Evolutionary conservation across 345 rosid species (phyloP).

Genomic region (Lepidium aucheri): DNA sequence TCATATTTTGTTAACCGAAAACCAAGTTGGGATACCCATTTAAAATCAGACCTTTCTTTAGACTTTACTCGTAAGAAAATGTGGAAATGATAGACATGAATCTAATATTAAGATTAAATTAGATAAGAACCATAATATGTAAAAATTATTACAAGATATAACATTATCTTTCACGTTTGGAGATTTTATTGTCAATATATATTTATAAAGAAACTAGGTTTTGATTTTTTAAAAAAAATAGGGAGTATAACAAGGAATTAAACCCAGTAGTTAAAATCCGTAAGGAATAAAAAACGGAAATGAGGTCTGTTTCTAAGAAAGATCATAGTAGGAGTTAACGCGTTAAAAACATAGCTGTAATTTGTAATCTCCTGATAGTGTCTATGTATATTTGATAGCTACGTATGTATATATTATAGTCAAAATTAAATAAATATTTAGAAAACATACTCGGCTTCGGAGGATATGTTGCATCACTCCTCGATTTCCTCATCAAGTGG

Average conservation of each 20-base stretch:
- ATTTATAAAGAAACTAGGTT: not conserved
- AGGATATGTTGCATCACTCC: slow-evolving; percentile 4
- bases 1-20: not conserved
- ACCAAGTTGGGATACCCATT: not conserved
- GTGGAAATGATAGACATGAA: not conserved
- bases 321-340: slow-evolving; percentile 9
- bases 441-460: too few relatives aligned
- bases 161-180: slow-evolving; percentile 2
- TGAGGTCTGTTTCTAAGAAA: slow-evolving; percentile 17
- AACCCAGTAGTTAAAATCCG: not conserved
- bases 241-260: not conserved
- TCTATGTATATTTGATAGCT: not conserved
- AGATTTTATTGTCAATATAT: not conserved
- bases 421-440: too few relatives aligned
- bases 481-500: slow-evolving; percentile 27
- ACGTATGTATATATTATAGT: slow-evolving; percentile 5
- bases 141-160: not conserved
- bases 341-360: slow-evolving; percentile 29
- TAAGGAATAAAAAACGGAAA: slow-evolving; percentile 8
- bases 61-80: not conserved
- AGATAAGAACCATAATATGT: not conserved
- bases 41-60: not conserved
- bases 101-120: not conserved
- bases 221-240: not conserved
- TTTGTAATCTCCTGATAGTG: slow-evolving; percentile 20